A percentile compares a stretch with the other conserved stretches of the same genome.
These are phyloP conservation scores for Porodaedalea pini DNA, from an alignment of 1,284 basidiomycete genomes.

Conservation along the genomic window DNA sequence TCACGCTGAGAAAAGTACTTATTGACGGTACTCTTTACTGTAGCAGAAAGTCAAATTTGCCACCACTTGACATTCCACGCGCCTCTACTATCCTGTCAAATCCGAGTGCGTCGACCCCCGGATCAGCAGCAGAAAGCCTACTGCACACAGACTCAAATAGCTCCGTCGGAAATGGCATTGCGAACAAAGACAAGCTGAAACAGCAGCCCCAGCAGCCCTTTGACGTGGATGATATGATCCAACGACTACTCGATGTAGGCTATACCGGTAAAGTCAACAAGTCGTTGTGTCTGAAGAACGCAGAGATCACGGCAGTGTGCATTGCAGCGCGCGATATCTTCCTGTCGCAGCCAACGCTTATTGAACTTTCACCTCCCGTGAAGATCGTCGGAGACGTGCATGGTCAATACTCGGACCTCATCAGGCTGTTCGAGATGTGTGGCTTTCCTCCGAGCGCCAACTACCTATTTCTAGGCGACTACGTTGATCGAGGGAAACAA, in stretches of 20 bases:
- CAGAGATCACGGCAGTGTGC: constrained; percentile 94
- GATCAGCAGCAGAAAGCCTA: constrained; percentile 41
- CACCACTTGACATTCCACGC: constrained; percentile 72
- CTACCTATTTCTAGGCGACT: constrained; percentile 98
- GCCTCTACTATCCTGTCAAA: constrained; percentile 73
- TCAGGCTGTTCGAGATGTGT: constrained; percentile 99
- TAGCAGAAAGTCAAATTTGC: constrained; percentile 34
- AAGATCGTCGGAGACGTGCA: constrained; percentile 99
- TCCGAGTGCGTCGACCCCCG: constrained; percentile 38
- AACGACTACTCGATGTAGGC: constrained; percentile 92
- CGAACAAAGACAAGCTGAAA: constrained; percentile 54
- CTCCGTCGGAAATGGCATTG: constrained; percentile 37
- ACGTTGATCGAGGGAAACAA: constrained; percentile 98
- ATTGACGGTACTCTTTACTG: constrained; percentile 22
- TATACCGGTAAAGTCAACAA: constrained; percentile 99
- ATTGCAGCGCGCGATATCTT: constrained; percentile 97
- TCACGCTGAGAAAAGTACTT: constrained; percentile 22
- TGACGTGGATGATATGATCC: constrained; percentile 99
- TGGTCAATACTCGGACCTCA: constrained; percentile 97
- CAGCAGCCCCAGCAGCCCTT: constrained; percentile 40
- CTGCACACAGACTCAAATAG: constrained; percentile 34
- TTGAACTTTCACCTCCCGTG: constrained; percentile 96
- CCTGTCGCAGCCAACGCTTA: constrained; percentile 93
- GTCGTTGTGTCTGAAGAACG: constrained; percentile 93
- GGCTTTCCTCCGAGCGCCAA: constrained; percentile 97